These are phyloP conservation scores for Wickerhamomyces chambardii DNA, from an alignment of 805 yeast species.

Conservation along the genomic window DNA sequence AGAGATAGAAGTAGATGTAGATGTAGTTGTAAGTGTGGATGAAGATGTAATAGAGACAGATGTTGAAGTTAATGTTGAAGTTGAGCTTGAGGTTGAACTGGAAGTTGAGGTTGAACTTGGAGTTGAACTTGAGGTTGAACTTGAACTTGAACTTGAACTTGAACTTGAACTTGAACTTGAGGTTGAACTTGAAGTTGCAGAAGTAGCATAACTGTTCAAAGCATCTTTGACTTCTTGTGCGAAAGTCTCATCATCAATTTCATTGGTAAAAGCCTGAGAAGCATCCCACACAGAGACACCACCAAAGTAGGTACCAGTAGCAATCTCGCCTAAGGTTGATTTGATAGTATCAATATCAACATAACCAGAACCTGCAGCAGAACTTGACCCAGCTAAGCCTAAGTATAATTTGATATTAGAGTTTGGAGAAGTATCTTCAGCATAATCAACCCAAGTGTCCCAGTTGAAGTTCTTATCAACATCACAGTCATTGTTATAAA, in stretches of 20 bases:
- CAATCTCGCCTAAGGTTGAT: conserved; percentile 59
- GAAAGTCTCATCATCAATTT: conserved; percentile 33
- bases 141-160: conserved; percentile 8
- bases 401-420: conserved; percentile 57
- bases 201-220: conserved; percentile 19
- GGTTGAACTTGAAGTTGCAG: conserved; percentile 9
- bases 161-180: conserved; percentile 10
- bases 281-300: conserved; percentile 95
- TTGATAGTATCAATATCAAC: conserved; percentile 28
- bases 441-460: conserved; percentile 68
- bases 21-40: conserved; percentile 1
- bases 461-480: conserved; percentile 48
- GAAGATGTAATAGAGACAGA: neutral
- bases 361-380: conserved; percentile 57
- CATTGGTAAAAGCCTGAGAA: conserved; percentile 51
- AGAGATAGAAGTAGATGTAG: conserved; percentile 4
- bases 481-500: conserved; percentile 79
- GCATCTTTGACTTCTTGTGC: conserved; percentile 33
- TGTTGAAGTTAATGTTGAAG: neutral
- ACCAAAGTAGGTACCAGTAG: conserved; percentile 65
- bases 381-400: conserved; percentile 63
- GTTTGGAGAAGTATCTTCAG: conserved; percentile 53
- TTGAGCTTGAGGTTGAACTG: neutral
- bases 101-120: conserved; percentile 2
- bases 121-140: neutral